Conservation (phyloP, 2,329 filamentous ascomycete genomes). For the Aciculosporium take region DNA sequence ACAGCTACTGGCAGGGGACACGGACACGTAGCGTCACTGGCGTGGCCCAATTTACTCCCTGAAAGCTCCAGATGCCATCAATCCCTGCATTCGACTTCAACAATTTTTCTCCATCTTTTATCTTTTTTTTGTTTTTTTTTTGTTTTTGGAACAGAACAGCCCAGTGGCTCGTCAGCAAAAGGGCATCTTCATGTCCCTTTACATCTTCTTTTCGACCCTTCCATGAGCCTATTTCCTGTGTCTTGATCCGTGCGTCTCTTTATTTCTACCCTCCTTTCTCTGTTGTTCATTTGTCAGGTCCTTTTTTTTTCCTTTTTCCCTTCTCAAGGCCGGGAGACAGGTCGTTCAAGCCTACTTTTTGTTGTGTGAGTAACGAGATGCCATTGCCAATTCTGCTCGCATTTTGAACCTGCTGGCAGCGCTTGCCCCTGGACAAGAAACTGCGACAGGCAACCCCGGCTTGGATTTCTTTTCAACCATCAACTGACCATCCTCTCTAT, state of each 20-base stretch:
- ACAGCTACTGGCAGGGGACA: neutral
- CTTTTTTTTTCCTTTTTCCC: neutral
- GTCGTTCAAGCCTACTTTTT: neutral
- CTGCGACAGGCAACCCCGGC: neutral
- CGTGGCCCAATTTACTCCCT: neutral
- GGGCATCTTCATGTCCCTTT: conserved; percentile 2
- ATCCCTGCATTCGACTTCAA: conserved; percentile 4
- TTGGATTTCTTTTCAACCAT: neutral
- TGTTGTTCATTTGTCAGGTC: neutral
- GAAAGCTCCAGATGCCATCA: too few species aligned
- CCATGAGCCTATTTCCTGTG: conserved; percentile 1
- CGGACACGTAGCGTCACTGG: neutral
- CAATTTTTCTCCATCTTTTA: neutral
- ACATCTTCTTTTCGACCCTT: neutral
- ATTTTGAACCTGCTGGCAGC: neutral
- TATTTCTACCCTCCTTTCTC: conserved; percentile 5
- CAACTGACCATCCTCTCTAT: conserved; percentile 5
- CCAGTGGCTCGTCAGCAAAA: too few species aligned
- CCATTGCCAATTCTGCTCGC: neutral
- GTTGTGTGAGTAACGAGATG: conserved; percentile 1
- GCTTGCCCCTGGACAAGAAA: neutral
- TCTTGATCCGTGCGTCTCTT: conserved; percentile 1
- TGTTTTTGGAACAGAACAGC: too few species aligned
- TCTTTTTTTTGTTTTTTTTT: too few species aligned
- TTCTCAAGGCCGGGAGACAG: neutral